Conservation (phyloP, 2,329 filamentous ascomycete species). For the Colletotrichum incanum region DNA sequence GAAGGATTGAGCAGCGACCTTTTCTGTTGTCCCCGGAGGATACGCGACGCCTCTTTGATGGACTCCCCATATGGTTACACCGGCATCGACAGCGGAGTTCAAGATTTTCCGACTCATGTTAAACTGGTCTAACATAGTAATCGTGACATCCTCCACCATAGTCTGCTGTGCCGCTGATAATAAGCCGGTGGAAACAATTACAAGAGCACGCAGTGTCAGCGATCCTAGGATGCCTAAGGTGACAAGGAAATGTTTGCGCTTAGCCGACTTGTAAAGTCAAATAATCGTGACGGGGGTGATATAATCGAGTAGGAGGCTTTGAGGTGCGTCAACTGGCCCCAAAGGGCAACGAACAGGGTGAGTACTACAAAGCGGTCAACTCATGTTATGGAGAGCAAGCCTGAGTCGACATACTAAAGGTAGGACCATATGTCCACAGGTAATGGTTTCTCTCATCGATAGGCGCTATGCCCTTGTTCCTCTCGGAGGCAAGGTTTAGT, state of each 20-base stretch:
- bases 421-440: no score
- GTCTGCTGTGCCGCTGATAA: not conserved
- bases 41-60: not conserved
- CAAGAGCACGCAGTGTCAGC: not conserved
- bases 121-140: conserved; percentile 1
- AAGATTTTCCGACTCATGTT: not conserved
- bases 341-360: conserved; percentile 8
- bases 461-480: conserved; percentile 2
- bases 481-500: not conserved
- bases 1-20: not conserved
- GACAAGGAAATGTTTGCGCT: conserved; percentile 4
- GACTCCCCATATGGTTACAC: not conserved
- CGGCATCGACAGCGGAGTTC: not conserved
- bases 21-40: not conserved
- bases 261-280: not conserved
- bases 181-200: conserved; percentile 18
- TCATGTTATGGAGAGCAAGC: not conserved
- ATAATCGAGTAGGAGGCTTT: conserved; percentile 14
- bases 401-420: not conserved
- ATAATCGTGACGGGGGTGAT: not conserved
- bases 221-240: conserved; percentile 1
- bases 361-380: not conserved
- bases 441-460: conserved; percentile 10
- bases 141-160: not conserved
- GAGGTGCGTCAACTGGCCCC: not conserved